A percentile compares a stretch with the other conserved stretches of the same genome.
Conservation (phyloP, 805 yeast species). For the Saccharomycopsis sp. region DNA sequence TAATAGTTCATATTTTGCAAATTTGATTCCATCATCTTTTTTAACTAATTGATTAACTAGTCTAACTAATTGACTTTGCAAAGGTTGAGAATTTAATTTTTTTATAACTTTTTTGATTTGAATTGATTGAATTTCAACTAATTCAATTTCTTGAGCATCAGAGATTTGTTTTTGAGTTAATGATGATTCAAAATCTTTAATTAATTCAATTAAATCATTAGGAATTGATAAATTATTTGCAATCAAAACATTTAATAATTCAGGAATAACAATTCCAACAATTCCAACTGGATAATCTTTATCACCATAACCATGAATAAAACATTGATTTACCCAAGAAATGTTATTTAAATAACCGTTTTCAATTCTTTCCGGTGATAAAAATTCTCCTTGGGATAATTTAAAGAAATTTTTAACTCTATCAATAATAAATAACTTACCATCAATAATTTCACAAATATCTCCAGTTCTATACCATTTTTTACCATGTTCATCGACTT, state of each 20-base stretch:
- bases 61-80: slow-evolving; percentile 1
- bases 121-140: background rate
- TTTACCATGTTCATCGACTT: slow-evolving; percentile 27
- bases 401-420: slow-evolving; percentile 44
- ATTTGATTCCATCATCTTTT: slow-evolving; percentile 23
- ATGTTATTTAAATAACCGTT: slow-evolving; percentile 26
- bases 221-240: slow-evolving; percentile 36
- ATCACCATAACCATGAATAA: slow-evolving; percentile 2
- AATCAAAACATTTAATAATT: slow-evolving; percentile 39
- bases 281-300: slow-evolving; percentile 7
- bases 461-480: slow-evolving; percentile 50
- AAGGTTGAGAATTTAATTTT: too few species aligned
- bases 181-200: slow-evolving; percentile 27
- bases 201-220: slow-evolving; percentile 48
- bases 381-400: slow-evolving; percentile 25
- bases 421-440: slow-evolving; percentile 40
- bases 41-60: slow-evolving; percentile 9
- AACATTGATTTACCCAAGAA: slow-evolving; percentile 22
- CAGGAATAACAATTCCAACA: slow-evolving; percentile 20
- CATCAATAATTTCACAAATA: slow-evolving; percentile 36
- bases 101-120: background rate
- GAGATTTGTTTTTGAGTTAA: slow-evolving; percentile 32
- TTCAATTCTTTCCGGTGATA: slow-evolving; percentile 37
- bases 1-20: slow-evolving; percentile 50
- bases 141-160: slow-evolving; percentile 25